A percentile compares a stretch with the other conserved stretches of the same genome.
Conservation (phyloP, 2,329 filamentous ascomycete species). For the Scortechinia acanthostroma region DNA sequence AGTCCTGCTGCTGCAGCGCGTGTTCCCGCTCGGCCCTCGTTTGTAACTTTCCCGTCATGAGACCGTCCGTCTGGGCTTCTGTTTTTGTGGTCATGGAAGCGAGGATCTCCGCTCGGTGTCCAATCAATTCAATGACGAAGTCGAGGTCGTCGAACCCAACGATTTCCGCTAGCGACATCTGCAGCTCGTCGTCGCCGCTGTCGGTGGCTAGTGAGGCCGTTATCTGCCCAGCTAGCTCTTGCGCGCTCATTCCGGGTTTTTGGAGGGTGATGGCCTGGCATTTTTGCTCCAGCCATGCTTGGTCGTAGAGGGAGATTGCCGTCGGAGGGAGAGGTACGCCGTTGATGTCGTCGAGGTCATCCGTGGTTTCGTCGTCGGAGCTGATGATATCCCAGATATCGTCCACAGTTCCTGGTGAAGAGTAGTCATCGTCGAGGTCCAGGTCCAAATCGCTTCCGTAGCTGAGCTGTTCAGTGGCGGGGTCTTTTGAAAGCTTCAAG, state of each 20-base stretch:
- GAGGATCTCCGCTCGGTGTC: constrained; percentile 65
- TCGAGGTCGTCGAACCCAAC: constrained; percentile 91
- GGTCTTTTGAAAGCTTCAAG: constrained; percentile 24
- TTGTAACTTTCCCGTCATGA: constrained; percentile 41
- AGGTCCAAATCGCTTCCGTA: constrained; percentile 50
- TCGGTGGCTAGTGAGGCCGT: constrained; percentile 64
- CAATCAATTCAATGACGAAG: constrained; percentile 83
- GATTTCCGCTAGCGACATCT: constrained; percentile 81
- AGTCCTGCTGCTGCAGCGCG: constrained; percentile 68
- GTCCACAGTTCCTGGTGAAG: constrained; percentile 56
- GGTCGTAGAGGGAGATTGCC: constrained; percentile 40
- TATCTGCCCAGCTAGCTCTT: constrained; percentile 73
- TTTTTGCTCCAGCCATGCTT: constrained; percentile 65
- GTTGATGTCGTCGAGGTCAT: constrained; percentile 6
- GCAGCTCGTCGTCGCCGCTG: constrained; percentile 75
- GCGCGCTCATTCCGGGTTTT: constrained; percentile 56
- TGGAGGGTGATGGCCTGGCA: constrained; percentile 58
- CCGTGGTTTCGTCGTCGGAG: not conserved
- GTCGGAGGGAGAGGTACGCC: constrained; percentile 15
- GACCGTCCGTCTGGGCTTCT: constrained; percentile 6
- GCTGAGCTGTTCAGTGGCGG: constrained; percentile 10
- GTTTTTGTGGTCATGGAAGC: constrained; percentile 26
- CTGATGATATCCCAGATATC: not conserved
- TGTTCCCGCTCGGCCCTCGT: constrained; percentile 74
- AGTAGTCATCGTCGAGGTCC: constrained; percentile 50